phyloP scores from a whole-genome alignment of 345 rosid species.

The Toxicodendron radicans region DNA sequence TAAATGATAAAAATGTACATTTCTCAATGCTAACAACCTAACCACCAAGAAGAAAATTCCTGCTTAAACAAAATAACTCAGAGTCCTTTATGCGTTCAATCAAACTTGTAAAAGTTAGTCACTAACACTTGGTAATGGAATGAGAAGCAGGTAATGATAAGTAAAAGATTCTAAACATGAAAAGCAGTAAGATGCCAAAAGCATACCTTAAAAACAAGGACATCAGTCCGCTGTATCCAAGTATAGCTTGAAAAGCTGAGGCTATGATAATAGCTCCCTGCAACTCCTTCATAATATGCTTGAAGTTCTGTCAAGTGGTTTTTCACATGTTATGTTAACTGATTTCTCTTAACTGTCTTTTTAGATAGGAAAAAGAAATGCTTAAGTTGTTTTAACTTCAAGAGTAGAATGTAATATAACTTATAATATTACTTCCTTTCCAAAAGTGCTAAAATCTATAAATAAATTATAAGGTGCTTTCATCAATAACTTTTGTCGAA shows the following conservation, averaged over 20 bases:
- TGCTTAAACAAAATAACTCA: not conserved
- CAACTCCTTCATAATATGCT: conserved; percentile 92
- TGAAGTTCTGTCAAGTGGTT: conserved; percentile 64
- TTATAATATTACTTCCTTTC: not conserved
- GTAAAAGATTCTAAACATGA: not conserved
- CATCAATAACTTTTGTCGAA: not conserved
- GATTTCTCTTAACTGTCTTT: conserved; percentile 4
- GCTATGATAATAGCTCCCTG: conserved; percentile 90
- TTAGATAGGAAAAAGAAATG: not conserved
- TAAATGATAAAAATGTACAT: not conserved
- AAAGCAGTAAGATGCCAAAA: conserved; percentile 3
- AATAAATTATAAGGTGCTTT: not conserved
- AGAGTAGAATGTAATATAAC: not conserved
- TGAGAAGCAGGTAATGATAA: not conserved
- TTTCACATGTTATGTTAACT: conserved; percentile 1
- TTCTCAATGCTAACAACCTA: not conserved
- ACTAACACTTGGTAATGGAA: not conserved
- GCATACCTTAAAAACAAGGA: conserved; percentile 61
- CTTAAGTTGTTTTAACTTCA: not conserved
- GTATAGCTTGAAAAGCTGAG: conserved; percentile 82
- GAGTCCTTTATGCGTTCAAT: not conserved
- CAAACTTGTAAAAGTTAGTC: not conserved
- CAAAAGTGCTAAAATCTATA: not conserved
- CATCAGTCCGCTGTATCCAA: conserved; percentile 94
- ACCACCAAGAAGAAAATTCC: not conserved